Base-by-base conservation (phyloP, 202 grass and related monocot species). In the Alloteropsis angusta region DNA sequence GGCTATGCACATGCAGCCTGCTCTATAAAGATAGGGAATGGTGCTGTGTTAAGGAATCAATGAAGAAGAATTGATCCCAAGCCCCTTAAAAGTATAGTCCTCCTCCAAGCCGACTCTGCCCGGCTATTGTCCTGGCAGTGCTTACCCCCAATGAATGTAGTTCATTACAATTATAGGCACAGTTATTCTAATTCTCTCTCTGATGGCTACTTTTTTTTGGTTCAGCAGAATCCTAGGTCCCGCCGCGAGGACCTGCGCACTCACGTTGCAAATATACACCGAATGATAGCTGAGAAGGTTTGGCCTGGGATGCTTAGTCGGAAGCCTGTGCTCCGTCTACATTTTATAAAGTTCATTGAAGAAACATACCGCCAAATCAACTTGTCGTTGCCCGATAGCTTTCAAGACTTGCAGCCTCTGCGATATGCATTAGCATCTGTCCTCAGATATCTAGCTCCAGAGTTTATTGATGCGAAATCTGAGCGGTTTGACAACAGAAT, bases 241-340 rank as follows among this genome's bases (percentile, higher is more conserved):
- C 91, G 96, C 34, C 92, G 90, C 76, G 92, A 95, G 68, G 96
- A 95, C 79, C 71, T 93, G 49, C 89, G 88, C 25, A 92, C 89
- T 64, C 96, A 98, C 49, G 84, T 93, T 72, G 84, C 92, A 50
- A 95, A 95, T 81, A 85, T 98, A 81, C 80, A 93, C 60, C 90
- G 92, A 26, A 98, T 90, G 88, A 95, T 98, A 58, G 89, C 95
- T 77, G 95, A 95, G 71, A 98, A 98, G 82, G 80, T 98, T 69
- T 98, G 95, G 92, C 95, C 92, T 22, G 87, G 92, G 71, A 98
- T 90, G 91, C 90, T 98, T 85, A 83, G 42, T 70, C 85, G 87
- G 64, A 98, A 95, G 64, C 84, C 85, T 86, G 71, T 98, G 63
- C 87, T 98, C 10, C 92, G 83, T 42, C 30, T 87, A 77, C 96